Evolutionary conservation across 768 basidiomycete genomes (phyloP).

Genomic region (Panaeolus cyanescens): DNA sequence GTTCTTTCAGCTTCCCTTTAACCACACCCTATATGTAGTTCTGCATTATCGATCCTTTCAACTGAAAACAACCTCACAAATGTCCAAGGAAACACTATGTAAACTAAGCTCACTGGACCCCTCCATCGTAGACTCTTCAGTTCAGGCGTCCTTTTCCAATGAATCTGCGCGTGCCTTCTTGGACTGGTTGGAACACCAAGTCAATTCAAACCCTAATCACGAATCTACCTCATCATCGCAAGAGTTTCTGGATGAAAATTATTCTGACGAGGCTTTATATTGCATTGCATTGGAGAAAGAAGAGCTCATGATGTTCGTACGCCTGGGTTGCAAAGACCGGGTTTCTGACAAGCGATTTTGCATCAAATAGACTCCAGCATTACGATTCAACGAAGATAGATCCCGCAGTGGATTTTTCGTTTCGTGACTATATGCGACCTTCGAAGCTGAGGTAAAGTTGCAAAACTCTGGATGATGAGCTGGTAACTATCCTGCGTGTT

Average conservation of each 20-base stretch:
- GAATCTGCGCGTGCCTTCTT: neutral
- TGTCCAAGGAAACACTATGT: neutral
- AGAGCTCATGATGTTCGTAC: constrained; percentile 17
- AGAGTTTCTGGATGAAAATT: neutral
- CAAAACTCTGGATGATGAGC: neutral
- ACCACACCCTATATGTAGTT: too few relatives aligned
- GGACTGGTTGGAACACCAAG: constrained; percentile 3
- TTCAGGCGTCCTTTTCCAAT: neutral
- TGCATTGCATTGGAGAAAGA: constrained; percentile 17
- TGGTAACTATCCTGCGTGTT: neutral
- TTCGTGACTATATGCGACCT: neutral
- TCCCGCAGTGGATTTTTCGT: neutral
- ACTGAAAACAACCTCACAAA: too few relatives aligned
- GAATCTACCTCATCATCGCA: too few relatives aligned
- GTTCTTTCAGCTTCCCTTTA: too few relatives aligned
- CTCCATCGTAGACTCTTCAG: neutral
- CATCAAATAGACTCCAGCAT: neutral
- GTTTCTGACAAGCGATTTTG: neutral
- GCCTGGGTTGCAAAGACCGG: neutral
- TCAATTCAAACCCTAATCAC: neutral
- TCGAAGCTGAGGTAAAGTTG: neutral
- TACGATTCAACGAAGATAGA: neutral
- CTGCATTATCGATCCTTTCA: too few relatives aligned
- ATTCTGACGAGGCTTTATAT: constrained; percentile 5
- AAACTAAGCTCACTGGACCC: neutral